Conservation (phyloP, 179 eudicot genomes). For the Pouteria campechiana region DNA sequence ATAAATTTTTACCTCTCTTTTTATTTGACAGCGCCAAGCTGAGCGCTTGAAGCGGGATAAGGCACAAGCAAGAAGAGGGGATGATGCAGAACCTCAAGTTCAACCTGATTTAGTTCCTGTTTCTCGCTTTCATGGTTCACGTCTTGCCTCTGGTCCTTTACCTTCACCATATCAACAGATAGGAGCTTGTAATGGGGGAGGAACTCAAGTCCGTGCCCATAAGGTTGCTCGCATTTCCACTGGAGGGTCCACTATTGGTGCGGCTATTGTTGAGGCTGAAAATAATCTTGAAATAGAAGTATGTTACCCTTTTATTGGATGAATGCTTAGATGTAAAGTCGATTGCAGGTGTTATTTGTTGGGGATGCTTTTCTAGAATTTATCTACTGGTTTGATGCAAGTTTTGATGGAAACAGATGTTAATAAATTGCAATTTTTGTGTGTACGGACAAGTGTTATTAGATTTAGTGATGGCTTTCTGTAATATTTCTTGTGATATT, state of each 20-base stretch:
- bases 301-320: constrained; percentile 26
- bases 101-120: constrained; percentile 76
- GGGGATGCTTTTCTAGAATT: not conserved
- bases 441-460: too few species aligned
- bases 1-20: not conserved
- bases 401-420: not conserved
- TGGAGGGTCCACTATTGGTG: constrained; percentile 69
- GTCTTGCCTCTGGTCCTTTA: constrained; percentile 82
- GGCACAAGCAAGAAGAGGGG: constrained; percentile 67
- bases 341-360: not conserved
- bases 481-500: too few species aligned
- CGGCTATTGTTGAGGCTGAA: constrained; percentile 92
- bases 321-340: constrained; percentile 8
- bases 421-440: too few species aligned
- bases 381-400: not conserved
- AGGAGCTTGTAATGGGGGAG: constrained; percentile 14
- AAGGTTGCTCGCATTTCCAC: constrained; percentile 58
- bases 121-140: constrained; percentile 80
- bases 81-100: constrained; percentile 61
- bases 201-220: constrained; percentile 16
- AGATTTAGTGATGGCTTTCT: too few species aligned
- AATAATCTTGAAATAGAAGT: constrained; percentile 59
- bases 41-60: constrained; percentile 73
- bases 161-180: constrained; percentile 65
- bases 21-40: constrained; percentile 56